Evolutionary conservation across 768 basidiomycete genomes (phyloP).

Genomic region (Pulveroboletus ravenelii): DNA sequence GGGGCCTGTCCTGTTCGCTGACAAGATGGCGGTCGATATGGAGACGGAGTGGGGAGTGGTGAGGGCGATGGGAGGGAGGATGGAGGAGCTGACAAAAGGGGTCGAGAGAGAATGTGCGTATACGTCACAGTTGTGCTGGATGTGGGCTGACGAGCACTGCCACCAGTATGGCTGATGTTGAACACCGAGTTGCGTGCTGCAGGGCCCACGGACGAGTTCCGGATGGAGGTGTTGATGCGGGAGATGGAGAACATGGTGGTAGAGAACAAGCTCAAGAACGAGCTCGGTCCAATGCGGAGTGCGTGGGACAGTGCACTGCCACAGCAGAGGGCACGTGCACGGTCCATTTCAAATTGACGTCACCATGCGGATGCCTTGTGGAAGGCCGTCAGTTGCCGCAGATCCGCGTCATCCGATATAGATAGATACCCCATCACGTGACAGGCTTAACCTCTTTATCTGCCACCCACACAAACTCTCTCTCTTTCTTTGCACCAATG

Average conservation of each 20-base stretch:
- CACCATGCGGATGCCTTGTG: conserved; percentile 13
- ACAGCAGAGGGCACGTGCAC: conserved; percentile 15
- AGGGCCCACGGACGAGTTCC: conserved; percentile 34
- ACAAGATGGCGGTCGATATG: conserved; percentile 24
- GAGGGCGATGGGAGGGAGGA: conserved; percentile 40
- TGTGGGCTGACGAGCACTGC: conserved; percentile 1
- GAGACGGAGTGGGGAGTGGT: conserved; percentile 18
- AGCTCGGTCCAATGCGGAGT: conserved; percentile 50
- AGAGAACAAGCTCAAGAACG: conserved; percentile 55
- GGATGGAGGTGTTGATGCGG: conserved; percentile 39
- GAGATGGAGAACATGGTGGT: conserved; percentile 68
- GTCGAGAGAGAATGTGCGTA: conserved; percentile 54
- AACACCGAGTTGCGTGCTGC: conserved; percentile 49
- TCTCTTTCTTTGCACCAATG: neutral
- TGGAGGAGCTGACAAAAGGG: conserved; percentile 38
- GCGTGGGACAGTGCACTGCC: conserved; percentile 47
- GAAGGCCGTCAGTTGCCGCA: conserved; percentile 2
- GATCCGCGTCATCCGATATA: conserved; percentile 16
- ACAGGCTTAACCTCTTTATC: neutral
- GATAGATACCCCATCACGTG: conserved; percentile 5
- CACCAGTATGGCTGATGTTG: conserved; percentile 46
- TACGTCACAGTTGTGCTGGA: no score
- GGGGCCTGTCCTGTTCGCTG: conserved; percentile 60
- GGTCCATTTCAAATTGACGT: conserved; percentile 8
- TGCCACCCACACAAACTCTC: no score